Base-by-base conservation (phyloP, 805 yeast genomes). In the Jamesozyma jinghongensis region DNA sequence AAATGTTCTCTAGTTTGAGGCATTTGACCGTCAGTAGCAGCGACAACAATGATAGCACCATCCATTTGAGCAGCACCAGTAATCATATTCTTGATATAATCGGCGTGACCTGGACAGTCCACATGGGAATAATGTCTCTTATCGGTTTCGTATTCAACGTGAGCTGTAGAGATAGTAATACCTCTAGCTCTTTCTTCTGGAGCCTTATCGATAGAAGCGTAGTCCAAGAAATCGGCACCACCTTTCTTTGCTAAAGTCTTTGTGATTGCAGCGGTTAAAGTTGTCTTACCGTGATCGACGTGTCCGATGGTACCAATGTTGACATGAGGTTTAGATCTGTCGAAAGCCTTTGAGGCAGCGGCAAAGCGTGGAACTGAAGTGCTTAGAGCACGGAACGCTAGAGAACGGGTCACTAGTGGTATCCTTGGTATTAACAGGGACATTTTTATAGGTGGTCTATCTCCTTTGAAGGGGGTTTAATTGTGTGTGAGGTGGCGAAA, bases 31-130 rank as follows among this genome's bases (percentile, higher is more conserved):
- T 92, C 98, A 43, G 95, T 74, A 49, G 98, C 98, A 61, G 97
- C 98, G 67, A 92, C 97, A 48, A 90, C 97, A 71, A 90, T 90
- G 57, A 85, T 79, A 62, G 97, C 97, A 75, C 97, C 97, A 68
- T 90, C 97, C 97, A 88, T 88, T 68, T 90, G 95, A 58, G 97
- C 96, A 59, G 97, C 97, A 81, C 97, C 97, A 53, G 96, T 86
- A 67, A 90, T 90, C 97, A 90, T 90, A 70, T 90, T 90, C 75
- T 90, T 90, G 70, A 90, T 90, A 71, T 88, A 90, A 75, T 90
- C 97, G 51, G 94, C 92, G 77, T 90, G 97, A 61, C 97, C 97
- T 42, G 97, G 97, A 66, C 95, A 86, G 75, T 88, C 97, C 54
- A 88, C 95, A 67, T 88, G 97, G 56, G 97, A 90, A 62, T 88